Evolutionary conservation across 768 basidiomycete species (phyloP).

Genomic region (Tylopilus plumbeoviolaceoides): DNA sequence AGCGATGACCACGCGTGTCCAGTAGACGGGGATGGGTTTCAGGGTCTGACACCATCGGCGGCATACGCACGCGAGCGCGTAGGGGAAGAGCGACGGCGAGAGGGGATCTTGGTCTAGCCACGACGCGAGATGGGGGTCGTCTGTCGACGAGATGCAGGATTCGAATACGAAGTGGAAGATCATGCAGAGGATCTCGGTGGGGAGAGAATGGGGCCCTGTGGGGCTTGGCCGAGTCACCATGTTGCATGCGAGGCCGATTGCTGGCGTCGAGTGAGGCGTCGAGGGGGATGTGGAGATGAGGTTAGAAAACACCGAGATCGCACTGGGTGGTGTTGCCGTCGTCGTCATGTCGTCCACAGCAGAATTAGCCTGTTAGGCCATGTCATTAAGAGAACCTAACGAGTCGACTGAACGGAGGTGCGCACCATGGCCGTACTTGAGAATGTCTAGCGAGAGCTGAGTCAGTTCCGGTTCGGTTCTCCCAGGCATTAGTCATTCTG

Average conservation of each 20-base stretch:
- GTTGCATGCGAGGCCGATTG: too few relatives aligned
- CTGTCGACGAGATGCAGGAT: background rate
- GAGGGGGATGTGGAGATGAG: background rate
- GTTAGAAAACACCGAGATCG: slow-evolving; percentile 4
- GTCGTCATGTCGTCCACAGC: too few relatives aligned
- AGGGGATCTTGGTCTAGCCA: slow-evolving; percentile 7
- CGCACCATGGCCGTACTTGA: too few relatives aligned
- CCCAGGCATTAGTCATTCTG: too few relatives aligned
- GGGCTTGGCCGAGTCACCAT: too few relatives aligned
- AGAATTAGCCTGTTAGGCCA: background rate
- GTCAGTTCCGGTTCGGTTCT: too few relatives aligned
- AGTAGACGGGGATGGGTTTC: background rate
- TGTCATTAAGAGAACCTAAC: background rate
- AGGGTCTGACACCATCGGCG: slow-evolving; percentile 7
- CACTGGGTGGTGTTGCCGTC: background rate
- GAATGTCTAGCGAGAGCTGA: too few relatives aligned
- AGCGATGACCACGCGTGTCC: slow-evolving; percentile 8
- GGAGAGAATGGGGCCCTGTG: slow-evolving; percentile 3
- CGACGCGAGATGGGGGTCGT: background rate
- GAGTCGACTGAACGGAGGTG: too few relatives aligned
- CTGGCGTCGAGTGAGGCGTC: background rate
- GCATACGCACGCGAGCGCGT: slow-evolving; percentile 6
- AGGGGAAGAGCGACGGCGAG: slow-evolving; percentile 10
- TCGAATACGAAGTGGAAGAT: slow-evolving; percentile 10
- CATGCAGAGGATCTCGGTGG: slow-evolving; percentile 7